Conservation (phyloP, 257 asterid species). For the Rhazya stricta region DNA sequence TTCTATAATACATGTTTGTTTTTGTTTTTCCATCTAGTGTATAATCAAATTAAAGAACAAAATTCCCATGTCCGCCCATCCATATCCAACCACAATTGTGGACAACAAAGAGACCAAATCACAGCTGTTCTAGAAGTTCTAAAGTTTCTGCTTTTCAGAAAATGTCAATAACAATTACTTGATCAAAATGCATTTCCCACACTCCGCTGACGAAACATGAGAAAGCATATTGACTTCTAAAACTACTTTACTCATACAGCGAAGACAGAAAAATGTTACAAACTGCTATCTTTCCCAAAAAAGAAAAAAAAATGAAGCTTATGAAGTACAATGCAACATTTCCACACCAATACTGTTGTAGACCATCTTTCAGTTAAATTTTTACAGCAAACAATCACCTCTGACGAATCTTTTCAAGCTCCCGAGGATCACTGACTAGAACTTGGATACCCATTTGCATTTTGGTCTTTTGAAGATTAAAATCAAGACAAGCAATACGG, state of each 20-base stretch:
- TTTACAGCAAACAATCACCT: constrained; percentile 38
- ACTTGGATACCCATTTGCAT: constrained; percentile 99
- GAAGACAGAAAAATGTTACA: not conserved
- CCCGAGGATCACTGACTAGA: constrained; percentile 83
- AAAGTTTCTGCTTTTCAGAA: not conserved
- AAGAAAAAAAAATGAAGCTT: too few species aligned
- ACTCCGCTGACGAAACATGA: not conserved
- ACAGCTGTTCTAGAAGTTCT: not conserved
- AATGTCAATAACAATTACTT: not conserved
- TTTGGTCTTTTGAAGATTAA: constrained; percentile 86
- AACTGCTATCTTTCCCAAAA: not conserved
- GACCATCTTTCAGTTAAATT: not conserved
- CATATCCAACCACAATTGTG: not conserved
- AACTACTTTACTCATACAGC: not conserved
- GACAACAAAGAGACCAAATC: not conserved
- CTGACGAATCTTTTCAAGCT: constrained; percentile 92
- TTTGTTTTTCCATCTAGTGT: not conserved
- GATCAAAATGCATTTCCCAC: not conserved
- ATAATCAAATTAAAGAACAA: too few species aligned
- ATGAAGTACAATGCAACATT: not conserved
- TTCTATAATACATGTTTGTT: not conserved
- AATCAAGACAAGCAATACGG: constrained; percentile 85
- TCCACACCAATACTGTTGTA: too few species aligned
- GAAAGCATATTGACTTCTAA: not conserved
- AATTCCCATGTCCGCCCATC: not conserved